Conservation (phyloP, 768 basidiomycete genomes). For the Nidularia pulvinata region DNA sequence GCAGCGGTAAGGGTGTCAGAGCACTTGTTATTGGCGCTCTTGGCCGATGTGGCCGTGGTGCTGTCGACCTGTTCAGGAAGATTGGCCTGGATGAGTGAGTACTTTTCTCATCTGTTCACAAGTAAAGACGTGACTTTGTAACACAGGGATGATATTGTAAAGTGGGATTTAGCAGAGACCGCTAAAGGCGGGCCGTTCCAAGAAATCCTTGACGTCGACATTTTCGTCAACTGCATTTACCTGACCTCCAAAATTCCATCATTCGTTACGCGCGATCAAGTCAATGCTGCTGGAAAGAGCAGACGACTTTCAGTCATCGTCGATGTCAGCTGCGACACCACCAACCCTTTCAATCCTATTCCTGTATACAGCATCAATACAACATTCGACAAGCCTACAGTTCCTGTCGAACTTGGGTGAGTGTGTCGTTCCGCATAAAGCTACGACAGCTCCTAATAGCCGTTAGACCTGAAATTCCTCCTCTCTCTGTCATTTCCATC, state of each 20-base stretch:
- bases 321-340: constrained; percentile 99
- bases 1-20: constrained; percentile 71
- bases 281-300: constrained; percentile 65
- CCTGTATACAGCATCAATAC: constrained; percentile 96
- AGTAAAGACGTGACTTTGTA: constrained; percentile 5
- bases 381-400: constrained; percentile 90
- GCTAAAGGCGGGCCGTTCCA: constrained; percentile 95
- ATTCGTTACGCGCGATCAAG: constrained; percentile 76
- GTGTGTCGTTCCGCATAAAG: constrained; percentile 30
- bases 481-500: constrained; percentile 88
- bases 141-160: constrained; percentile 84
- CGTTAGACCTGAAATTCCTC: constrained; percentile 57
- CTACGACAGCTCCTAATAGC: constrained; percentile 10
- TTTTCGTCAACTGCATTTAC: constrained; percentile 99
- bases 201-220: constrained; percentile 95
- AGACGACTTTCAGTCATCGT: constrained; percentile 83
- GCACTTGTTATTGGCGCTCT: constrained; percentile 96
- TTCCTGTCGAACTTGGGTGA: constrained; percentile 81
- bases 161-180: constrained; percentile 98
- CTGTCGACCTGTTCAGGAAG: constrained; percentile 94
- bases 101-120: constrained; percentile 1
- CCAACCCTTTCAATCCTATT: constrained; percentile 97
- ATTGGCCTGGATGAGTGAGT: constrained; percentile 93
- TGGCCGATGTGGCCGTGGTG: constrained; percentile 93
- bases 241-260: constrained; percentile 82